A percentile compares a stretch with the other conserved stretches of the same genome.
phyloP scores from a whole-genome alignment of 768 basidiomycete genomes.

The Scleroderma bovista region DNA sequence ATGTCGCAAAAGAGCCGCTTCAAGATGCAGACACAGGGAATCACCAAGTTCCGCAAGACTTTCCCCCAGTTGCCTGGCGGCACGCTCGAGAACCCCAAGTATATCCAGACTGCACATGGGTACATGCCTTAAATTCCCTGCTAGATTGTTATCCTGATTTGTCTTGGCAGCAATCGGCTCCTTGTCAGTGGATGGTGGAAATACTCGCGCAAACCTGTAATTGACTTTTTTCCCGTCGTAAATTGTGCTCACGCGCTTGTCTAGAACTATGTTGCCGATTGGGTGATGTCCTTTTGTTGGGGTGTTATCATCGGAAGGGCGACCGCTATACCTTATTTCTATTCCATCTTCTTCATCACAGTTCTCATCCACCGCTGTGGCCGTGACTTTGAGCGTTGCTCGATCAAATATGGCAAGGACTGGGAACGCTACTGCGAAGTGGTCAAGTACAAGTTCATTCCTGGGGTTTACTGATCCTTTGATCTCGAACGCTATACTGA shows the following conservation, averaged over 20 bases:
- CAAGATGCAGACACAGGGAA: slow-evolving; percentile 95
- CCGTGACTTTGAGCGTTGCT: slow-evolving; percentile 94
- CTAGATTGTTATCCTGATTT: slow-evolving; percentile 5
- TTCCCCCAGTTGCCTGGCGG: slow-evolving; percentile 92
- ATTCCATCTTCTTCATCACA: slow-evolving; percentile 91
- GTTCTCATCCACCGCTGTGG: slow-evolving; percentile 89
- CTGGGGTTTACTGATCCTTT: slow-evolving; percentile 70
- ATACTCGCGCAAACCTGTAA: slow-evolving; percentile 86
- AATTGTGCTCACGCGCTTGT: slow-evolving; percentile 1
- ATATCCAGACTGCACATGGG: slow-evolving; percentile 93
- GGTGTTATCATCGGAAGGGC: slow-evolving; percentile 71
- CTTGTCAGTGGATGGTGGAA: slow-evolving; percentile 93
- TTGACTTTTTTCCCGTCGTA: slow-evolving; percentile 18
- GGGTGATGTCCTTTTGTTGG: slow-evolving; percentile 82
- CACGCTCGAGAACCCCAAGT: slow-evolving; percentile 80
- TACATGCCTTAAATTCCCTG: slow-evolving; percentile 24
- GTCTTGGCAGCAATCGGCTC: slow-evolving; percentile 68
- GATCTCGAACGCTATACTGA: slow-evolving; percentile 67
- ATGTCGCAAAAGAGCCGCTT: slow-evolving; percentile 98
- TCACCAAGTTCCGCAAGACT: slow-evolving; percentile 75
- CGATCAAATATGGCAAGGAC: slow-evolving; percentile 89
- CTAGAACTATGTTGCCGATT: slow-evolving; percentile 93
- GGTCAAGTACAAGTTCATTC: slow-evolving; percentile 90
- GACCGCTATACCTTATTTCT: slow-evolving; percentile 90
- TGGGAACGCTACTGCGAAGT: slow-evolving; percentile 87